Base-by-base conservation (phyloP, 2,329 filamentous ascomycete genomes). In the Phialophora tarda region DNA sequence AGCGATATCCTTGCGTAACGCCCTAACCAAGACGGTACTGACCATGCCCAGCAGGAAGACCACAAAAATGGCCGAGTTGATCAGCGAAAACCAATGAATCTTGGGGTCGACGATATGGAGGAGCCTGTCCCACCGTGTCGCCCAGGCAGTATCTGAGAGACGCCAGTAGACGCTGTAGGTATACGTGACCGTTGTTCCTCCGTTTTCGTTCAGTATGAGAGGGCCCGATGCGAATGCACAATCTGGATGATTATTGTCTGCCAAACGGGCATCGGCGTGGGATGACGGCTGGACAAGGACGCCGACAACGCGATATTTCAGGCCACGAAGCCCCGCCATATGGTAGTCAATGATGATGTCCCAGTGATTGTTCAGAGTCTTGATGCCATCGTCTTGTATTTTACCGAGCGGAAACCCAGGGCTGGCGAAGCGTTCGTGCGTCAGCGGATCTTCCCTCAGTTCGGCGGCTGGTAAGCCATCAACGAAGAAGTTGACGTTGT, bases 41-140 rank as follows among this genome's bases (percentile, higher is more conserved):
- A 99, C 95, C 73, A 95, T 97, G 54, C 93, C 87, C 41, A 94
- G 89, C 48, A 98, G 84, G 79, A 98, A 95, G 57, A 97, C 85
- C 59, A 99, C 93, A 69, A 99, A 96, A 53, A 98, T 89, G 58
- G 95, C 91, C 41, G 93, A 97, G 79, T 97, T 97, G 80, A 98
- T 91, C 58, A 99, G 88, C 66, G 93, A 97, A 82, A 98, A 97
- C 95, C 95, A 99, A 79, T 99, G 95, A 73, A 99, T 98, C 83
- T 95, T 96, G 60, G 95, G 93, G 78, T 98, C 93, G 76, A 93
- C 96, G 32, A 99, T 94, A 75, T 98, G 94, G 41, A 99, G 85
- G 77, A 98, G 98, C 80, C 97, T 98, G 83, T 99, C 95, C 95
- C 95, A 99, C 71, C 95, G 88, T 12, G 95, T 99, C 30, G 95